Percentiles rank a stretch among this genome's conserved stretches.
These are phyloP conservation scores for Phlebiopsis gigantea DNA, from an alignment of 768 basidiomycete species.

Conservation along the genomic window DNA sequence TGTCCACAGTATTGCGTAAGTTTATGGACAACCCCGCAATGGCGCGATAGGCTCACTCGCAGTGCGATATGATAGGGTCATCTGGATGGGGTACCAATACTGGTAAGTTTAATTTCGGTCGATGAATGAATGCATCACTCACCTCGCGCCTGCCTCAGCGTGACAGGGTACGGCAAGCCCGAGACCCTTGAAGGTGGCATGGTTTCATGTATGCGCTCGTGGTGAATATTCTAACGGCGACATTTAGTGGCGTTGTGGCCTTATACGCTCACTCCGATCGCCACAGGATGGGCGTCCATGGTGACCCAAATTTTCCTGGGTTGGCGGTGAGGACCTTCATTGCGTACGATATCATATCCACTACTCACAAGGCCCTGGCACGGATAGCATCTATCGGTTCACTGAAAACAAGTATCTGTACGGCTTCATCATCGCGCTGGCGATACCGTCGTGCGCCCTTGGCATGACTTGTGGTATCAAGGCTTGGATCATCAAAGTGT, in stretches of 20 bases:
- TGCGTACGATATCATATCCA: background rate
- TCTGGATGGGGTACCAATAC: constrained; percentile 14
- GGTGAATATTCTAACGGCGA: constrained; percentile 15
- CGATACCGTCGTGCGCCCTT: constrained; percentile 36
- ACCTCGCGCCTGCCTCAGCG: constrained; percentile 1
- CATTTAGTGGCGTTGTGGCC: constrained; percentile 31
- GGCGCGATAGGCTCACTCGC: too few relatives aligned
- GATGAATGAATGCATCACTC: background rate
- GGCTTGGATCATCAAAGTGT: constrained; percentile 39
- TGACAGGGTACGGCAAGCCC: constrained; percentile 9
- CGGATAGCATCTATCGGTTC: constrained; percentile 11
- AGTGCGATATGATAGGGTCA: constrained; percentile 4
- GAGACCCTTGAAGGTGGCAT: constrained; percentile 31
- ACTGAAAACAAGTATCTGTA: constrained; percentile 9
- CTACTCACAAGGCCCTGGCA: background rate
- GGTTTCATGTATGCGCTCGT: constrained; percentile 14
- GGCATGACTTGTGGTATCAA: constrained; percentile 39
- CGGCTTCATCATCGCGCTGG: constrained; percentile 22
- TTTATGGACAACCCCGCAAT: too few relatives aligned
- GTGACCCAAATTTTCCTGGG: constrained; percentile 46
- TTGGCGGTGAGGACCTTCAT: constrained; percentile 14
- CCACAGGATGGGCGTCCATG: constrained; percentile 40
- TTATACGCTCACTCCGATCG: constrained; percentile 44
- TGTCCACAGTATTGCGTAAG: constrained; percentile 28
- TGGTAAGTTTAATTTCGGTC: constrained; percentile 2